Base-by-base conservation (phyloP, 129 eudicot genomes). In the Logfia minima region DNA sequence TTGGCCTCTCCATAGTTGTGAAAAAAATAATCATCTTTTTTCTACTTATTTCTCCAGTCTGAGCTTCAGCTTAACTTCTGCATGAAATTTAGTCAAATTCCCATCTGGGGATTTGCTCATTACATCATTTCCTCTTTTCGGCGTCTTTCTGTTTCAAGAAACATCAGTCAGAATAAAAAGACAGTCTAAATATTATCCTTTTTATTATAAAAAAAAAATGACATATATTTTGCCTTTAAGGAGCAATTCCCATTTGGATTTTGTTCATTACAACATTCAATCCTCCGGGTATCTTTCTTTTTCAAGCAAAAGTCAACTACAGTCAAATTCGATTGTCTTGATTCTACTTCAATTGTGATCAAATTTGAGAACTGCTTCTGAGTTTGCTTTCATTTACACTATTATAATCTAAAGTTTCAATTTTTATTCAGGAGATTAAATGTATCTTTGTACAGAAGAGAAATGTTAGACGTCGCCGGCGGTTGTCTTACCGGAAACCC, bases 401-500 rank as follows among this genome's bases (percentile, higher is more conserved):
- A 16, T 55, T 13, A 52, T 66, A 17, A 66, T 21, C 32, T 53
- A 59, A 9, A 75, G 13, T 32, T 68, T 62, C 18, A 35, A 37
- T 26, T 72, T 79, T 73, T 7, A 66, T n/a, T 31, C 87, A 93
- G 98, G 88, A 83, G 82, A 74, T 75, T 89, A 29, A 89, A 87
- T 67, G 83, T 24, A 60, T 87, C 97, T 0, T 41, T 92, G 29
- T 58, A 81, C 6, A 85, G 91, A 86, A 84, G 97, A 79, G 83
- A 87, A 76, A 81, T 79, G 68, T 84, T 84, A 2, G 81, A 74
- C 53, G 32, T 66, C 32, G 72, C 66, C 4, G 76, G 80, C 75
- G 74, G 75, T 11, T 86, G 90, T 51, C 68, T 83, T 7, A 88
- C 90, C 68, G 93, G 93, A 13, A 88, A 88, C 83, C 93, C 93